Evolutionary conservation across 2,329 filamentous ascomycete genomes (phyloP), one percentile per base, ranked within the genome.

Genomic region (Sporothrix pallida): DNA sequence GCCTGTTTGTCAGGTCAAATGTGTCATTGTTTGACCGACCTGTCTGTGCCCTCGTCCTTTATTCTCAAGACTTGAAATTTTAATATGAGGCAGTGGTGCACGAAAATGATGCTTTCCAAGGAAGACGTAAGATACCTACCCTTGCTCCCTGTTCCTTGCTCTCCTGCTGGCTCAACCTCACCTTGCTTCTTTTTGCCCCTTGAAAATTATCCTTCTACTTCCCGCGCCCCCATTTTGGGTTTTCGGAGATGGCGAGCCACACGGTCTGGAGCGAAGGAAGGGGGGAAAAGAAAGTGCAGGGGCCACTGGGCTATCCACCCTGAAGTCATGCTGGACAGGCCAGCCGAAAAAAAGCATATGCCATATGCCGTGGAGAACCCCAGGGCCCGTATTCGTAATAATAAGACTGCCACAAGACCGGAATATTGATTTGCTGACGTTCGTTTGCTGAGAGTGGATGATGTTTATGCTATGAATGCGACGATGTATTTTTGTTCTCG

Each of bases 201-300:
- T 46, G 60, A n/a, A 46, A 42, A 26, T 56, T 10, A 23, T 23
- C 20, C 13, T 56, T 48, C 5, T n/a, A 13, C 23, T 26, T 23
- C n/a, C 42, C 62, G 10, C 7, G 23, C 63, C 63, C 63, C 44
- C 58, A 37, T 26, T 67, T 67, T 68, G 31, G 31, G 7, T 37
- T 37, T 44, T 52, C 63, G 63, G 63, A 67, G 15, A 67, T 67
- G 63, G 63, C 44, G 44, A 67, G 44, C 63, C 44, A 46, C 46
- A 31, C 44, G 44, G 63, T 50, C 63, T 50, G 44, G 63, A 68
- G 46, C 65, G 62, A 67, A 26, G 42, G 62, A 67, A 67, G 42
- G 42, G 42, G 62, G 12, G 23, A 37, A 37, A n/a, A 20, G 13
- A 44, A 37, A 42, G 9, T 20, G 37, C 60, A 63, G 37, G 60